A percentile compares a stretch with the other conserved stretches of the same genome.
These are phyloP conservation scores for Chalciporus sp. DNA, from an alignment of 1,284 basidiomycete genomes.

Conservation along the genomic window DNA sequence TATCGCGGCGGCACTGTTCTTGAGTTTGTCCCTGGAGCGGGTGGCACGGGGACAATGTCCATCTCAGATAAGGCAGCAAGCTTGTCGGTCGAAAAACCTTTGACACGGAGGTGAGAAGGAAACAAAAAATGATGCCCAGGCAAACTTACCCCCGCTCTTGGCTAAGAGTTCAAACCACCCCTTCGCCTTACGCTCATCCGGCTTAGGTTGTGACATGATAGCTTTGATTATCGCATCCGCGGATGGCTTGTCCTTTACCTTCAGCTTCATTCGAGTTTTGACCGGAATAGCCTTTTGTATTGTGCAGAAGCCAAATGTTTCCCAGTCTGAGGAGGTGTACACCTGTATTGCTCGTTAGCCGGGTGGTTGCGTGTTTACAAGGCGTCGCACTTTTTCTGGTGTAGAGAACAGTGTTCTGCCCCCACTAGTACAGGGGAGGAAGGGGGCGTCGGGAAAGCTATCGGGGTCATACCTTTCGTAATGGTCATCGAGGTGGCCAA, in stretches of 20 bases:
- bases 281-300: neutral
- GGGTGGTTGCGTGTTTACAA: neutral
- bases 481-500: slow-evolving; percentile 17
- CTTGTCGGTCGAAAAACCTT: slow-evolving; percentile 12
- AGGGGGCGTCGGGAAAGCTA: slow-evolving; percentile 12
- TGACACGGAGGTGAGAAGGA: neutral
- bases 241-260: slow-evolving; percentile 21
- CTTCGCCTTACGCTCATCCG: neutral
- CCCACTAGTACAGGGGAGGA: slow-evolving; percentile 21
- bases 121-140: neutral
- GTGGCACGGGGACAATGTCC: slow-evolving; percentile 9
- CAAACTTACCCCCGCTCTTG: slow-evolving; percentile 20
- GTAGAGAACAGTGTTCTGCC: slow-evolving; percentile 6
- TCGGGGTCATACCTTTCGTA: slow-evolving; percentile 23
- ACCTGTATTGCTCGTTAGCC: slow-evolving; percentile 19
- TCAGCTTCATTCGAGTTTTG: slow-evolving; percentile 14
- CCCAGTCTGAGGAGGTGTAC: slow-evolving; percentile 20
- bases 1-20: slow-evolving; percentile 1
- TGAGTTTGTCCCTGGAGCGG: neutral
- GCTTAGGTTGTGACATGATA: slow-evolving; percentile 4
- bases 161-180: slow-evolving; percentile 25
- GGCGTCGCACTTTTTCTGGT: slow-evolving; percentile 9
- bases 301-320: slow-evolving; percentile 25
- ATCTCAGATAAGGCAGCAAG: slow-evolving; percentile 4
- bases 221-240: slow-evolving; percentile 16